Conservation (phyloP, 305 asterid species). For the Solanum chacoense region DNA sequence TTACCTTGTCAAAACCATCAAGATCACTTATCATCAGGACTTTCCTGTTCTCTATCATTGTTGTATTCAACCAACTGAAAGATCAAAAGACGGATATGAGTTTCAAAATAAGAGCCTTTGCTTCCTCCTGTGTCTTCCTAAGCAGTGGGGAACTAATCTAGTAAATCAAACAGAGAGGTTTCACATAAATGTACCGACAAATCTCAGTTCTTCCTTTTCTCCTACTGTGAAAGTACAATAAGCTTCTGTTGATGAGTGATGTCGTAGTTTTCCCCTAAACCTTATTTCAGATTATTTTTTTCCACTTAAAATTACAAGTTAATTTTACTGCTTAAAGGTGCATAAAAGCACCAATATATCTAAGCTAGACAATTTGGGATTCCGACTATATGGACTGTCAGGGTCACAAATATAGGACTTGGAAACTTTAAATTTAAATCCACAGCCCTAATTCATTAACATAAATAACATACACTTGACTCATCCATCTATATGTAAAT, state of each 20-base stretch:
- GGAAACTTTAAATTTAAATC: background rate
- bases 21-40: constrained; percentile 62
- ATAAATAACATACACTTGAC: background rate
- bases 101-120: background rate
- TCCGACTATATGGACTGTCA: background rate
- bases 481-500: background rate
- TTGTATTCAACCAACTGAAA: constrained; percentile 91
- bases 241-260: background rate
- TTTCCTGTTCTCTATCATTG: constrained; percentile 90
- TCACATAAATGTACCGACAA: background rate
- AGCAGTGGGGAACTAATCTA: background rate
- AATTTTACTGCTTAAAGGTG: background rate
- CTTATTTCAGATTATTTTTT: background rate
- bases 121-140: background rate
- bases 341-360: background rate
- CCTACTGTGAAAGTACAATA: background rate
- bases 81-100: background rate
- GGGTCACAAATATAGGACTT: background rate
- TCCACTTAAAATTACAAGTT: background rate
- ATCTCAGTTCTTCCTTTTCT: background rate
- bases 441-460: background rate
- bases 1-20: constrained; percentile 98
- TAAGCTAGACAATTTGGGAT: background rate
- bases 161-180: background rate
- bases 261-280: background rate